Evolutionary conservation across 2,329 filamentous ascomycete genomes (phyloP), one percentile per base, ranked within the genome.

Genomic region (Claviceps sp.): DNA sequence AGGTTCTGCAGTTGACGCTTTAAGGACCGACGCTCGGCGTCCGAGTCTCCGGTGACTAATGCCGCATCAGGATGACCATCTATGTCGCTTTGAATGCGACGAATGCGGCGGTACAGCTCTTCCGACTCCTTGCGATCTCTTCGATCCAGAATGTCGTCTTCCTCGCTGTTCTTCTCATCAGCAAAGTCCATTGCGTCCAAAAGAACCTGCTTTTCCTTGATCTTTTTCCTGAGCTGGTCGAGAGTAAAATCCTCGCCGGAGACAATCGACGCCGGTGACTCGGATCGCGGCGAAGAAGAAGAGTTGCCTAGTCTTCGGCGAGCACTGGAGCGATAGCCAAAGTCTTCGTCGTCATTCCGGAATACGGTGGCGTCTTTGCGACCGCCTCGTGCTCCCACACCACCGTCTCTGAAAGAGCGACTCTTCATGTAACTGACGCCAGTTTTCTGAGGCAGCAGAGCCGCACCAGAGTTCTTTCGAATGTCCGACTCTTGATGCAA

Each of bases 361-460:
- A 91, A 98, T 3, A 97, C 86, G 0, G 93, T 98, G 2, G 86
- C 93, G 70, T 98, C 93, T 66, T 97, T 97, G 47, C 90, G 85
- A 39, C 78, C 79, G 45, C 71, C 71, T 45, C 73, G 74, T 47
- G 76, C 70, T 2, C 77, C 77, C 38, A 75, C 76, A 29, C 76
- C 76, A 23, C 75, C 75, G 16, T 81, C 79, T 52, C 83, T 81
- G 75, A 98, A 95, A 0, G 93, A 98, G 60, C 95, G 91, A 51
- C 81, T 90, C 70, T 98, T 98, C 60, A 97, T 78, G 62, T 97
- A 97, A 70, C 91, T 97, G 17, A 98, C 90, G n/a, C 93, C 93
- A 11, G 93, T 97, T 70, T 88, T 90, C 65, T 97, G 93, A 4
- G 93, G 91, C 54, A 97, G 82, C 55, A 98, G 73, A 60, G 90